Percentiles rank a stretch among this genome's conserved stretches.
These are phyloP conservation scores for Thelonectria olida DNA, from an alignment of 2,329 filamentous ascomycete species.

Conservation along the genomic window DNA sequence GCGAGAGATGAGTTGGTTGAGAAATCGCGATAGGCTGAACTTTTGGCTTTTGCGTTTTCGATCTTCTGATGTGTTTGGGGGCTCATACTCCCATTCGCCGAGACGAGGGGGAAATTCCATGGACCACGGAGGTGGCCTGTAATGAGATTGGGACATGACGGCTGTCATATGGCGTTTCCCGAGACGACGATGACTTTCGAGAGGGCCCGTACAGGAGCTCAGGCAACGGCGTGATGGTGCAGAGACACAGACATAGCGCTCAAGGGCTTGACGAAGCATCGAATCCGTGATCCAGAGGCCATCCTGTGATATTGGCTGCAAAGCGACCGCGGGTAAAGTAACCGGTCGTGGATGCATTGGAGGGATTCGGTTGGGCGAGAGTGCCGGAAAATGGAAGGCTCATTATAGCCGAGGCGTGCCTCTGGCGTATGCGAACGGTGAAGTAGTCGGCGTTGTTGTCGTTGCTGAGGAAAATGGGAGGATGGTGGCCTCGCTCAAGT, in stretches of 20 bases:
- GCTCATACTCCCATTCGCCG: constrained; percentile 61
- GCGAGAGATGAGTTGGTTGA: constrained; percentile 43
- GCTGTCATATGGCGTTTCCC: constrained; percentile 65
- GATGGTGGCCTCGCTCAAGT: not conserved
- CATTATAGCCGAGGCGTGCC: constrained; percentile 10
- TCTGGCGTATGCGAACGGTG: not conserved
- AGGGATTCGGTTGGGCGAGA: constrained; percentile 2
- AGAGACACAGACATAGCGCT: constrained; percentile 40
- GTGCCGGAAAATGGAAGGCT: constrained; percentile 11
- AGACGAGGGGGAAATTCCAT: constrained; percentile 55
- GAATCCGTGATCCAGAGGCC: constrained; percentile 46
- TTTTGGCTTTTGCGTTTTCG: constrained; percentile 39
- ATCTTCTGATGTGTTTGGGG: constrained; percentile 51
- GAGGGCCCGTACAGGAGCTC: constrained; percentile 60
- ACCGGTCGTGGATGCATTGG: constrained; percentile 45
- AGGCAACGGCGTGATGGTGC: constrained; percentile 39
- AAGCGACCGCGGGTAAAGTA: constrained; percentile 38
- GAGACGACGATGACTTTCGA: constrained; percentile 63
- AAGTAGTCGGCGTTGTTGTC: not conserved
- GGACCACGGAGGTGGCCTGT: constrained; percentile 56
- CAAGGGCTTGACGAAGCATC: constrained; percentile 45
- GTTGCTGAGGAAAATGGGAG: not conserved
- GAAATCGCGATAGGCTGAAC: constrained; percentile 26
- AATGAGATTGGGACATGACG: constrained; percentile 51
- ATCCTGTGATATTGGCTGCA: constrained; percentile 26